Base-by-base conservation (phyloP, 208 protist species). In the Tritrichomonas musculus region DNA sequence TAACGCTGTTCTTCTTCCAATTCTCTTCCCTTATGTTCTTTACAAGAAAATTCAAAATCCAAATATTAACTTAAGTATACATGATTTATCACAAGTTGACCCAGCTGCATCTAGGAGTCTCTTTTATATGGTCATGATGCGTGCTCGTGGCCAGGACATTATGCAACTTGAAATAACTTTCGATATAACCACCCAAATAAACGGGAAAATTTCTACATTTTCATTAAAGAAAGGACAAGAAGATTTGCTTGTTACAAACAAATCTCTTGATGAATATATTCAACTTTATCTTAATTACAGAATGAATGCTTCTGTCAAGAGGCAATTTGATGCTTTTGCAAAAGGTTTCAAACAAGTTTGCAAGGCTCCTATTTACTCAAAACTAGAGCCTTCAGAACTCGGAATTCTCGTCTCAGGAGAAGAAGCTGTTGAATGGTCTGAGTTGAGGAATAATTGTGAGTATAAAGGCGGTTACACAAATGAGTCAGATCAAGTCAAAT, bases 1-100 rank as follows among this genome's bases (percentile, higher is more conserved):
- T 94, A 99, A 99, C 94, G 94, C 94, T 25, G 95, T 98, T 53
- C 98, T 98, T 93, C 94, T 99, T 20, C 96, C 98, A 84, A 82
- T 98, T 36, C 94, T 96, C 64, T 97, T 99, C 14, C 98, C 98
- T 1, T 25, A 94, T 1, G 13, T 80, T 30, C 65, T 95, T 14
- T 95, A 92, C 53, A 82, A 88, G 33, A 94, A 94, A 50, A 55
- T 95, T 11, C n/a, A 95, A 20, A 55, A 27, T 4, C 1, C 9
- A 47, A 27, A 94, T 20, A 47, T 53, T 53, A 66, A 92, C 14
- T 14, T 14, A 30, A 92, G n/a, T 3, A 65, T 95, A 27, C 55
- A 30, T n/a, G 92, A 95, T 55, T 53, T 95, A 1, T 8, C n/a
- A 1, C 49, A 94, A 55, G 66, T 95, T 80, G 44, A 95, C 44